phyloP scores from a whole-genome alignment of 768 basidiomycete genomes.

The Mycena rosella region DNA sequence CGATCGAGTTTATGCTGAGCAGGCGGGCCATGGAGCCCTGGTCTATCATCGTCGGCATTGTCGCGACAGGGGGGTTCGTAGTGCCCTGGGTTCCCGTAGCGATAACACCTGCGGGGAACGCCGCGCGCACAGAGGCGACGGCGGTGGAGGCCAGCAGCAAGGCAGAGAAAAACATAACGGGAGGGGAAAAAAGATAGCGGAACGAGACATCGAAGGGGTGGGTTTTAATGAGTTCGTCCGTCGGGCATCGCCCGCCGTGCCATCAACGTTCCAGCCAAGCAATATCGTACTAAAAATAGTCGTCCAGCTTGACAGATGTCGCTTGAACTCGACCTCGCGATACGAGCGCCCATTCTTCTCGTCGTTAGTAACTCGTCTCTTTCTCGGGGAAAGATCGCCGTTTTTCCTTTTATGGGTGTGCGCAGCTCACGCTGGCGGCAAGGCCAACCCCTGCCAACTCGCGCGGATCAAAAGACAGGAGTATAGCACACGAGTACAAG shows the following conservation, averaged over 20 bases:
- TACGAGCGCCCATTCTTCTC: too few species aligned
- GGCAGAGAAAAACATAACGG: slow-evolving; percentile 28
- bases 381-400: too few species aligned
- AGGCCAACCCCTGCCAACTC: too few species aligned
- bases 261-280: slow-evolving; percentile 11
- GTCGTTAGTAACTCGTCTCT: too few species aligned
- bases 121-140: slow-evolving; percentile 29
- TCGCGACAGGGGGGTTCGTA: slow-evolving; percentile 56
- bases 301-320: too few species aligned
- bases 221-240: background rate
- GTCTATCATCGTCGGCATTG: slow-evolving; percentile 55
- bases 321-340: too few species aligned
- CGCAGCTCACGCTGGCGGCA: too few species aligned
- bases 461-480: too few species aligned
- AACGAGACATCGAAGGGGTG: background rate
- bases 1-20: slow-evolving; percentile 55
- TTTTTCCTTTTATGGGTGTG: too few species aligned
- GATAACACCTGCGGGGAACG: slow-evolving; percentile 48
- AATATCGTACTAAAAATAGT: background rate
- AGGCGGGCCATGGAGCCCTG: slow-evolving; percentile 56
- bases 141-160: slow-evolving; percentile 25
- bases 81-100: slow-evolving; percentile 57
- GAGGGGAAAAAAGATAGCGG: slow-evolving; percentile 1
- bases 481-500: too few species aligned
- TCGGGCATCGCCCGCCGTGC: slow-evolving; percentile 1